A percentile compares a stretch with the other conserved stretches of the same genome.
These are phyloP conservation scores for Hordeum vulgare DNA, from an alignment of 176 grass and related monocot species.

Conservation along the genomic window MorexV3_pseudomolecules_assembly NC_058519.1:537226545-537227044, in stretches of 20 bases:
- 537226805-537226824: not conserved
- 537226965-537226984: not conserved
- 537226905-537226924: not conserved
- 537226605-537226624: too few relatives aligned
- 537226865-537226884: not conserved
- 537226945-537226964: not conserved
- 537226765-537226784: not conserved
- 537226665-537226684: too few relatives aligned
- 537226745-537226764: not conserved
- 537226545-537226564: too few relatives aligned
- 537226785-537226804: not conserved
- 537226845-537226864: not conserved
- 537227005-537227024: too few relatives aligned
- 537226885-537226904: not conserved
- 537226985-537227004: not conserved
- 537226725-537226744: too few relatives aligned
- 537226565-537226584: too few relatives aligned
- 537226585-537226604: too few relatives aligned
- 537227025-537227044: not conserved
- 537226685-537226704: too few relatives aligned
- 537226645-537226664: too few relatives aligned
- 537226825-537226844: not conserved
- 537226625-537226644: too few relatives aligned
- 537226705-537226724: too few relatives aligned
- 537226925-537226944: not conserved